Base-by-base conservation (phyloP, 441 rosid genomes). In the Jatropha podagrica region DNA sequence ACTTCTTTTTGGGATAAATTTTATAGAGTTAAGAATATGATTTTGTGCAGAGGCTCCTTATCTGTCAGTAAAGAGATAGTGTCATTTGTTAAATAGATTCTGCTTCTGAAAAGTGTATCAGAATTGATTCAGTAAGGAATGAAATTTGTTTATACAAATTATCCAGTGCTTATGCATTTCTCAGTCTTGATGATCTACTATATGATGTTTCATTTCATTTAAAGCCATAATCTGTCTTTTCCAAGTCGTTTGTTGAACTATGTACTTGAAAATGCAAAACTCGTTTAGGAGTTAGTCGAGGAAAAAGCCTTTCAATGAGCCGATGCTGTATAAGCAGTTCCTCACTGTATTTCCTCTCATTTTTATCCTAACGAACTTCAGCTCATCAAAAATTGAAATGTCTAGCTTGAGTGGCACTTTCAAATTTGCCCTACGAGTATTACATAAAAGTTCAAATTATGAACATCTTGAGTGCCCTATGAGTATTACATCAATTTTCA, bases 1-100 rank as follows among this genome's bases (percentile, higher is more conserved):
- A 42, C 64, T 52, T 49, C 26, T 26, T 74, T 66, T 40, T 69
- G 11, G 61, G 65, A 59, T 71, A 44, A 74, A 56, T 65, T 15
- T 73, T 67, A 82, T 69, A 75, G 74, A 69, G 69, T 66, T 63
- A 18, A 27, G 41, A 68, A 78, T 59, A 63, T 81, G 75, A 71
- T 75, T 72, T 78, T 65, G 51, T 76, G 74, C 51, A 46, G 79
- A 76, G 75, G 73, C 48, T 73, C 27, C 20, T 58, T 7, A 52
- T 42, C 58, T 70, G 42, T 65, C 60, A 51, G 46, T 48, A 51
- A 71, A 63, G 72, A 70, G 80, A 74, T 73, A 55, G 65, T 74
- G 65, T 54, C 61, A 48, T 81, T 81, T 72, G 72, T 46, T 77
- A 48, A 77, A 73, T 38, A 49, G n/a, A 51, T 11, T 44, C 27